Base-by-base conservation (phyloP, 495 filamentous ascomycete species). In the Xylaria sp. region DNA sequence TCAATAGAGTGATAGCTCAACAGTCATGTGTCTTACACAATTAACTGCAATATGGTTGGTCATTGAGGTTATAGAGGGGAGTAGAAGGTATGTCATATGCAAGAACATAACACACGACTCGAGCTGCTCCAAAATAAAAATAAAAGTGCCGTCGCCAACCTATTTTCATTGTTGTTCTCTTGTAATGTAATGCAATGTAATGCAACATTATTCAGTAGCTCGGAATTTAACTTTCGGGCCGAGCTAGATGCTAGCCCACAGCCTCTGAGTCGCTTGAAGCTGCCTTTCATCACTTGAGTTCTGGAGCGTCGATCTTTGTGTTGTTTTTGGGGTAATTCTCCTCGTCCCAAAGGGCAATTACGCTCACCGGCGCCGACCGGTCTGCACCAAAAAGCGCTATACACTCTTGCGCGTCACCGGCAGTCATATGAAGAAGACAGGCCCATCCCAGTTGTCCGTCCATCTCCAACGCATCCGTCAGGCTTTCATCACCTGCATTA, bases 401-500 rank as follows among this genome's bases (percentile, higher is more conserved):
- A 37, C 29, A 21, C 31, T 62, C 55, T n/a, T 31, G 31, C 29
- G 8, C 15, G 55, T 58, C 26, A 35, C 55, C 55, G 15, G 55
- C 55, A 58, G n/a, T 61, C 35, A 61, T 41, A 37, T 59, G 53
- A 35, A 21, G 53, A 33, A n/a, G 29, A 35, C 29, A 35, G 26
- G 26, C 15, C 21, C 11, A 37, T 8, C 21, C 59, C 37, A 61
- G 19, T 61, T 26, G 43, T 61, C 24, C 14, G 43, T 61, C 24
- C 14, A 61, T 46, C 14, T 64, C 43, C 41, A 33, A 52, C 19
- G 43, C 31, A 35, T 59, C 31, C 43, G 44, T 50, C 43, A 50
- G 44, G 29, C 19, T 35, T 50, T 52, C 62, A 37, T 66, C 62
- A 66, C 24, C 29, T 66, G 44, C 62, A 66, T 65, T 50, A 52